A percentile compares a stretch with the other conserved stretches of the same genome.
Conservation (phyloP, 352 stramenopile genomes). For the Phytophthora brassicae region DNA sequence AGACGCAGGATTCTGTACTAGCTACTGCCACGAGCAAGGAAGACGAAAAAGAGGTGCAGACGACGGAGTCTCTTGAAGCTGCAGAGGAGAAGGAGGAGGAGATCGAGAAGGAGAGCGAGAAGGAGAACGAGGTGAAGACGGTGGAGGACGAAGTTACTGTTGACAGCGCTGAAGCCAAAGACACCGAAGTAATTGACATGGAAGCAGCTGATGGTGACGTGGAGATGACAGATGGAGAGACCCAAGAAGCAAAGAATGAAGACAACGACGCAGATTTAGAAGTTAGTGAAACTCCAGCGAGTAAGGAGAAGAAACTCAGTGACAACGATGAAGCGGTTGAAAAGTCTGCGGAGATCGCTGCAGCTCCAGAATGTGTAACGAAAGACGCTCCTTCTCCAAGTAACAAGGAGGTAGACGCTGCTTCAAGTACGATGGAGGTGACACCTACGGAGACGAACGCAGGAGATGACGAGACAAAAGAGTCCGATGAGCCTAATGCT, state of each 20-base stretch:
- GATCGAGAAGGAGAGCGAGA: no score
- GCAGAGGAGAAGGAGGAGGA: no score
- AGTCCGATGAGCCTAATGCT: background rate
- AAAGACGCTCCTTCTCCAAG: background rate
- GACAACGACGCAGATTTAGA: background rate
- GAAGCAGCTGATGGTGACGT: slow-evolving; percentile 5
- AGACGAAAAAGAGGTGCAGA: background rate
- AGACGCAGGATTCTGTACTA: background rate
- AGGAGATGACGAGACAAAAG: background rate
- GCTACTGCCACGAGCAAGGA: background rate
- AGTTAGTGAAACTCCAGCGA: background rate
- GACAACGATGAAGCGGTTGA: background rate
- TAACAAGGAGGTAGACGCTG: no score
- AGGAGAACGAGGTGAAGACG: slow-evolving; percentile 1
- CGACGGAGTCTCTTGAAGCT: no score
- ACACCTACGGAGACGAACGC: background rate
- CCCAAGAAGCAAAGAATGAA: slow-evolving; percentile 10
- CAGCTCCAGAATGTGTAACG: background rate
- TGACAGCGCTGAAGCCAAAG: background rate
- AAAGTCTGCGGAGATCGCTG: background rate
- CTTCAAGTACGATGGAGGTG: background rate
- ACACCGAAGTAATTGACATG: background rate
- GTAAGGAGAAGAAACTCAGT: background rate
- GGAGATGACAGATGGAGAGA: slow-evolving; percentile 11
- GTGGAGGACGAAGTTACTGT: slow-evolving; percentile 2